Conservation (phyloP, 805 yeast species). For the Candida koratica region DNA sequence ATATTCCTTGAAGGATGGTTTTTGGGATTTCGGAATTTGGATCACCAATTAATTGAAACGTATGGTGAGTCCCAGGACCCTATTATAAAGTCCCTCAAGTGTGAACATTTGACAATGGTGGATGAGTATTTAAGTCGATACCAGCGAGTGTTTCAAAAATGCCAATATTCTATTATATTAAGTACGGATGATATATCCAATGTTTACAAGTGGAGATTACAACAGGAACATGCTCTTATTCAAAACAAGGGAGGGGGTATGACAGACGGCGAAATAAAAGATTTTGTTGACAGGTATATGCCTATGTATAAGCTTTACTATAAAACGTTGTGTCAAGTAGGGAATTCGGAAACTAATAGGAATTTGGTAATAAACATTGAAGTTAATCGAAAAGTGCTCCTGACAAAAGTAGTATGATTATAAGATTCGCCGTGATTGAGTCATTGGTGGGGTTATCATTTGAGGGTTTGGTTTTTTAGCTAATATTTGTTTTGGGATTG, state of each 20-base stretch:
- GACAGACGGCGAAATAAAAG: slow-evolving; percentile 64
- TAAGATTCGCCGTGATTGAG: slow-evolving; percentile 3
- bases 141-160: slow-evolving; percentile 51
- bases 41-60: slow-evolving; percentile 15
- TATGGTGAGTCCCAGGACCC: slow-evolving; percentile 5
- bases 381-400: slow-evolving; percentile 3
- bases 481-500: neutral
- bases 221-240: slow-evolving; percentile 68
- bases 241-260: slow-evolving; percentile 63
- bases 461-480: neutral
- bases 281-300: slow-evolving; percentile 80
- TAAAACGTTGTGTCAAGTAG: slow-evolving; percentile 36
- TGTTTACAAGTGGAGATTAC: slow-evolving; percentile 74
- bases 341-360: slow-evolving; percentile 12
- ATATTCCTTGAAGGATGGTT: slow-evolving; percentile 94
- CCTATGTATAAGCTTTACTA: slow-evolving; percentile 77
- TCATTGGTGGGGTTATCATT: neutral
- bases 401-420: slow-evolving; percentile 19
- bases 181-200: slow-evolving; percentile 55
- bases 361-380: slow-evolving; percentile 6
- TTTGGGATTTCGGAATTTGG: slow-evolving; percentile 56
- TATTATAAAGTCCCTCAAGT: slow-evolving; percentile 15
- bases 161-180: slow-evolving; percentile 59
- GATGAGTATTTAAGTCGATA: slow-evolving; percentile 54
- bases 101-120: slow-evolving; percentile 35